Conservation (phyloP, 2,329 filamentous ascomycete species). For the Raffaelea deltoideospora region DNA sequence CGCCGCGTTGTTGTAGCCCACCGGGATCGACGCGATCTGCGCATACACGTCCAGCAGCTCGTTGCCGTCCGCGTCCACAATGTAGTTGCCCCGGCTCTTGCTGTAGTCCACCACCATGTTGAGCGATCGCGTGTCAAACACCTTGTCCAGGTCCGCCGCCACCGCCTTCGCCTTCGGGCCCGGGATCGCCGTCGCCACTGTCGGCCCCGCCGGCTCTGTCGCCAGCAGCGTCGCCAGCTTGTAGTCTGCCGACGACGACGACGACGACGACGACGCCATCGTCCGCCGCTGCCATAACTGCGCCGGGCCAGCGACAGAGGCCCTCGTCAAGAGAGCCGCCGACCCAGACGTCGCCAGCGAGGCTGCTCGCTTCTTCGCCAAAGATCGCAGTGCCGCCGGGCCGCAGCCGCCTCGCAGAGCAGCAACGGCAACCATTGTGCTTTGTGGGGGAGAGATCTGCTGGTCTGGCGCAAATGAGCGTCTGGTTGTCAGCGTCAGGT, state of each 20-base stretch:
- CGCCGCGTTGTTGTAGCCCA: slow-evolving; percentile 82
- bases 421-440: background rate
- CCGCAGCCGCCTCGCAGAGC: background rate
- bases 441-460: background rate
- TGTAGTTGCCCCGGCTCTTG: slow-evolving; percentile 67
- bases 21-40: slow-evolving; percentile 82
- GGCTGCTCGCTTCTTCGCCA: too few relatives aligned
- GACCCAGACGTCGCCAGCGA: background rate
- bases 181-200: slow-evolving; percentile 49
- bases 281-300: too few relatives aligned
- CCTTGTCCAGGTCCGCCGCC: slow-evolving; percentile 55
- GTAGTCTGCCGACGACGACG: slow-evolving; percentile 4
- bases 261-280: background rate
- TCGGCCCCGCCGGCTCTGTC: slow-evolving; percentile 34
- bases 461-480: background rate
- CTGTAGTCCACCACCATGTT: slow-evolving; percentile 71
- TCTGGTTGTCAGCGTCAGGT: too few relatives aligned
- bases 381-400: background rate
- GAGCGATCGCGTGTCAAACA: slow-evolving; percentile 74
- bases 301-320: too few relatives aligned
- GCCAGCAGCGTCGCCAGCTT: slow-evolving; percentile 12
- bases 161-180: slow-evolving; percentile 59
- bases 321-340: too few relatives aligned
- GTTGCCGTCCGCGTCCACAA: slow-evolving; percentile 58
- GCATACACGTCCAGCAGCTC: slow-evolving; percentile 66